A percentile compares a stretch with the other conserved stretches of the same genome.
Evolutionary conservation across 768 basidiomycete genomes (phyloP).

Genomic region (Arthromyces matolae): DNA sequence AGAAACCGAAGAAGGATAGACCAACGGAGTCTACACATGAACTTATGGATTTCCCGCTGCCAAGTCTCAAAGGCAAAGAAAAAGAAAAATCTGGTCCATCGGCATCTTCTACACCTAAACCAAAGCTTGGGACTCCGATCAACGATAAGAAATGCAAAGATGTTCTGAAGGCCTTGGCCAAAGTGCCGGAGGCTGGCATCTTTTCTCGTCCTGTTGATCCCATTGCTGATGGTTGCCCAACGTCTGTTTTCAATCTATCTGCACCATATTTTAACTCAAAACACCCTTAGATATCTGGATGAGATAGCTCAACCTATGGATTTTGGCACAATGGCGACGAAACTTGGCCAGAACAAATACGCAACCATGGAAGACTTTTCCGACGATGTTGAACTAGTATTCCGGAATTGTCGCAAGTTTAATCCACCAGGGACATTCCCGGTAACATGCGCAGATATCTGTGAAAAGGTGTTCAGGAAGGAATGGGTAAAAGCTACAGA

Average conservation of each 20-base stretch:
- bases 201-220: slow-evolving; percentile 87
- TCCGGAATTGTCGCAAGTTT: slow-evolving; percentile 89
- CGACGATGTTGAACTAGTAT: slow-evolving; percentile 76
- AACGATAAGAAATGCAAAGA: slow-evolving; percentile 85
- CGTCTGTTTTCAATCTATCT: slow-evolving; percentile 48
- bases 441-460: slow-evolving; percentile 60
- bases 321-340: slow-evolving; percentile 73
- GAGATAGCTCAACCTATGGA: slow-evolving; percentile 96
- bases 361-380: slow-evolving; percentile 77
- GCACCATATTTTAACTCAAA: background rate
- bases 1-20: slow-evolving; percentile 44
- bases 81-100: slow-evolving; percentile 42
- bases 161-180: slow-evolving; percentile 55
- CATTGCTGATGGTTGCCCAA: slow-evolving; percentile 79
- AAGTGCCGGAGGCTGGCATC: slow-evolving; percentile 63
- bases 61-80: slow-evolving; percentile 72
- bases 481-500: slow-evolving; percentile 83
- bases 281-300: slow-evolving; percentile 68
- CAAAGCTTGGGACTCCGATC: slow-evolving; percentile 49
- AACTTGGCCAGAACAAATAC: slow-evolving; percentile 68
- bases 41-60: slow-evolving; percentile 32
- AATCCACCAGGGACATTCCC: slow-evolving; percentile 83
- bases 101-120: slow-evolving; percentile 30
- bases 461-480: slow-evolving; percentile 75
- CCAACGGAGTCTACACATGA: slow-evolving; percentile 18